Base-by-base conservation (phyloP, 306 rosid genomes). In the Vicia villosa region DNA sequence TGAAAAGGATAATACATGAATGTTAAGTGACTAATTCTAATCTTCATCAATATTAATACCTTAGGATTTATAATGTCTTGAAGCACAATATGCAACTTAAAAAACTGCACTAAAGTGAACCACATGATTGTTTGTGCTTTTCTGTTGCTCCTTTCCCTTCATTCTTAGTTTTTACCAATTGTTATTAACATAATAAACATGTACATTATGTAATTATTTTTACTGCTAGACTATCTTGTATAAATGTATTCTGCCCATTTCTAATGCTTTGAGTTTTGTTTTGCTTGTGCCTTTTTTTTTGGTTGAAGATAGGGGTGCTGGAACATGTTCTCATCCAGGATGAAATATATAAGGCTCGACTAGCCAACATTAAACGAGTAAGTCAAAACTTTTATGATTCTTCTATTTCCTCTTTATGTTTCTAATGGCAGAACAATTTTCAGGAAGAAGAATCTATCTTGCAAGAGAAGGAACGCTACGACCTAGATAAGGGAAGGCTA, bases 401-500 rank as follows among this genome's bases (percentile, higher is more conserved):
- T 45, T 72, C 49, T 36, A 58, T 36, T 81, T 59, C 57, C 51
- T 67, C 47, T 28, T 12, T 34, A 57, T 50, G 41, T 80, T 68
- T 75, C 81, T 61, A 64, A 70, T 46, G 37, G 64, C 32, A 17
- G 46, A 62, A 70, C 61, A 69, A 43, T 43, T 40, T 51, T 57
- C 80, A 94, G 99, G 99, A 94, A 82, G 99, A 94, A 82, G 99
- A 94, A 76, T 55, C 43, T 69, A 63, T 91, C 63, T 40, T 89
- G 73, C 92, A 96, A 43, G 99, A 91, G 86, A 95, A 96, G 82
- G 99, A 95, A 69, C 92, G 97, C 1, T 89, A 86, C 69, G 99
- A 95, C 80, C 70, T 91, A 70, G 99, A 95, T 74, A 95, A 95
- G 78, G 97, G 95, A 60, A 87, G 95, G 73, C 90, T 95, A 75